Evolutionary conservation across 257 asterid species (phyloP).

Genomic region (Solanum sitiens): DNA sequence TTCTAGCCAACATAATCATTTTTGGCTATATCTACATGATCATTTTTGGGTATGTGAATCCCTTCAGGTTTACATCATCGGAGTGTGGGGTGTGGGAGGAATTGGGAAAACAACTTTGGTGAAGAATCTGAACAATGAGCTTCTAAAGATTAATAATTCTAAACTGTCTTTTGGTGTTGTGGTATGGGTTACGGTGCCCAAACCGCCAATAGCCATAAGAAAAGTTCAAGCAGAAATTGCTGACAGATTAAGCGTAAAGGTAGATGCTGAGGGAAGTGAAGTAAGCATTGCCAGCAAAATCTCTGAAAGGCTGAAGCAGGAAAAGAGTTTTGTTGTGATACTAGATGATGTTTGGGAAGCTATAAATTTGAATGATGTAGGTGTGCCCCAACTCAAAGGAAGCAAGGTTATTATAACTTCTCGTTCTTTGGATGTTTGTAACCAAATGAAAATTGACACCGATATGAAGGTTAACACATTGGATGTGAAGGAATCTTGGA

Average conservation of each 20-base stretch:
- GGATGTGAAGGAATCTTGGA: neutral
- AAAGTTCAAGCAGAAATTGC: neutral
- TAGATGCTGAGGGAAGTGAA: neutral
- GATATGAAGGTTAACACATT: neutral
- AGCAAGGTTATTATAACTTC: neutral
- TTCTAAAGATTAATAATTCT: neutral
- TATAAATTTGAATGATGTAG: neutral
- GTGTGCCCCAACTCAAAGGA: neutral
- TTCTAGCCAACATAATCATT: neutral
- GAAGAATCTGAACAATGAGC: neutral
- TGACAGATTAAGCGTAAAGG: neutral
- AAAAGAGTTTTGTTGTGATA: neutral
- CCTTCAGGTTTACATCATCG: neutral
- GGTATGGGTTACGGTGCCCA: neutral
- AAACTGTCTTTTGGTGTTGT: neutral
- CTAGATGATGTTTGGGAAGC: conserved; percentile 10
- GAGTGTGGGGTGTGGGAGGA: neutral
- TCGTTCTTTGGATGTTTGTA: neutral
- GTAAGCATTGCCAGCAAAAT: neutral
- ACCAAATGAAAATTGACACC: neutral
- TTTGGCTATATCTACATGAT: neutral
- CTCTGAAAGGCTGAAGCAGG: neutral
- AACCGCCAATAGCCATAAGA: neutral
- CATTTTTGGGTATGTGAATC: no score
- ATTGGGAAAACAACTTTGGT: neutral